Conservation (phyloP, 2,329 filamentous ascomycete species). For the Cryphonectria nitschkei region DNA sequence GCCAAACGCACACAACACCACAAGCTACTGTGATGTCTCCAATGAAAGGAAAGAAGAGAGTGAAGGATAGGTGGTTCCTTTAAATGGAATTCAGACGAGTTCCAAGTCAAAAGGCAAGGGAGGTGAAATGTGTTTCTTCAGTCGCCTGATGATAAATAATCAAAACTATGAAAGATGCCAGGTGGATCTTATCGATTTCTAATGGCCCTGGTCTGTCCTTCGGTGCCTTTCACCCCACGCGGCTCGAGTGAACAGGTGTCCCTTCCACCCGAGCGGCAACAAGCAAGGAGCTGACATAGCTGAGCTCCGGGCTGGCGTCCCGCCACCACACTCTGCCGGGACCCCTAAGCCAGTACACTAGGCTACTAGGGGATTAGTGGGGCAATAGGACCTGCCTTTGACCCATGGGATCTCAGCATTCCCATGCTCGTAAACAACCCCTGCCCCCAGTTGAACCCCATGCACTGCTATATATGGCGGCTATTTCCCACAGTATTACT, state of each 20-base stretch:
- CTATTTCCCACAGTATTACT: background rate
- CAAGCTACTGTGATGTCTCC: conserved; percentile 13
- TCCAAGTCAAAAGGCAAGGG: conserved; percentile 2
- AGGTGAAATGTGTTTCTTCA: background rate
- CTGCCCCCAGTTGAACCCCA: background rate
- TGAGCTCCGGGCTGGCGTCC: background rate
- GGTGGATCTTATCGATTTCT: conserved; percentile 24
- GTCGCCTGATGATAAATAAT: conserved; percentile 4
- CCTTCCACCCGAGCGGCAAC: conserved; percentile 11
- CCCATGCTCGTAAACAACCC: background rate
- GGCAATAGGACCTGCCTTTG: background rate
- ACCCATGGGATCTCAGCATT: background rate
- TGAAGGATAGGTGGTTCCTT: background rate
- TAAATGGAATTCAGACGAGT: conserved; percentile 17
- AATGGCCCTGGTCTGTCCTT: conserved; percentile 5
- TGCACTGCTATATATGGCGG: background rate
- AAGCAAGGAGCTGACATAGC: background rate
- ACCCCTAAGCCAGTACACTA: background rate
- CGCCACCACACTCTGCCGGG: conserved; percentile 1
- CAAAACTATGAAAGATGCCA: conserved; percentile 11
- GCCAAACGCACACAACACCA: conserved; percentile 13
- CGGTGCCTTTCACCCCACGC: background rate
- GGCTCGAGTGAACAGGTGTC: conserved; percentile 20
- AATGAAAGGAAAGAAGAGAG: conserved; percentile 26
- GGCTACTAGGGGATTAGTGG: background rate